phyloP scores from a whole-genome alignment of 2,329 filamentous ascomycete species.

The Cladosporium colombiae region DNA sequence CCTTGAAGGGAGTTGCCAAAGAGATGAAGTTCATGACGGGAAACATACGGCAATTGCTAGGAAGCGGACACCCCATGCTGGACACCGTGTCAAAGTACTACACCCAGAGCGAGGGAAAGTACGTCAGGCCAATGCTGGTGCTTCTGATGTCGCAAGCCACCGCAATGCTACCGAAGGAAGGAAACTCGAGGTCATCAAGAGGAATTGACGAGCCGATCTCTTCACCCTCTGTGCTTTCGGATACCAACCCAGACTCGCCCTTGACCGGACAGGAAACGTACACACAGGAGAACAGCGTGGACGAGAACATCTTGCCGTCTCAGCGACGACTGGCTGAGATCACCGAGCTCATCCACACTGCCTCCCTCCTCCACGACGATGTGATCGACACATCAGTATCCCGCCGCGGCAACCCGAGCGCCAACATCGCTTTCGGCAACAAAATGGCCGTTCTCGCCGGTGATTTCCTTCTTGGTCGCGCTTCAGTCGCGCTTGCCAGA shows the following conservation, averaged over 20 bases:
- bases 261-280: slow-evolving; percentile 42
- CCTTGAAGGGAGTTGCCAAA: slow-evolving; percentile 85
- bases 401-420: slow-evolving; percentile 79
- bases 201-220: slow-evolving; percentile 63
- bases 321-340: slow-evolving; percentile 94
- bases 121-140: slow-evolving; percentile 90
- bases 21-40: slow-evolving; percentile 95
- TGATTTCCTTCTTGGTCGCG: slow-evolving; percentile 91
- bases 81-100: slow-evolving; percentile 98
- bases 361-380: slow-evolving; percentile 94
- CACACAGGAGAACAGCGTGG: slow-evolving; percentile 47
- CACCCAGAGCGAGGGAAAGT: slow-evolving; percentile 93
- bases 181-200: slow-evolving; percentile 30
- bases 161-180: slow-evolving; percentile 68
- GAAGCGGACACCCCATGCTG: slow-evolving; percentile 89
- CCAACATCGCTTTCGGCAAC: slow-evolving; percentile 95
- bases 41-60: slow-evolving; percentile 89
- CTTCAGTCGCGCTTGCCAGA: slow-evolving; percentile 88
- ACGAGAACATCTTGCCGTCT: slow-evolving; percentile 73
- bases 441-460: slow-evolving; percentile 98
- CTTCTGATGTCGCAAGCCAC: slow-evolving; percentile 96
- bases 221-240: slow-evolving; percentile 65
- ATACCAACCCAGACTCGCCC: slow-evolving; percentile 73
- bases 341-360: slow-evolving; percentile 95
- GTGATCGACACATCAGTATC: slow-evolving; percentile 92